A percentile compares a stretch with the other conserved stretches of the same genome.
Conservation (phyloP, 1,284 basidiomycete genomes). For the Waitea zeae region DNA sequence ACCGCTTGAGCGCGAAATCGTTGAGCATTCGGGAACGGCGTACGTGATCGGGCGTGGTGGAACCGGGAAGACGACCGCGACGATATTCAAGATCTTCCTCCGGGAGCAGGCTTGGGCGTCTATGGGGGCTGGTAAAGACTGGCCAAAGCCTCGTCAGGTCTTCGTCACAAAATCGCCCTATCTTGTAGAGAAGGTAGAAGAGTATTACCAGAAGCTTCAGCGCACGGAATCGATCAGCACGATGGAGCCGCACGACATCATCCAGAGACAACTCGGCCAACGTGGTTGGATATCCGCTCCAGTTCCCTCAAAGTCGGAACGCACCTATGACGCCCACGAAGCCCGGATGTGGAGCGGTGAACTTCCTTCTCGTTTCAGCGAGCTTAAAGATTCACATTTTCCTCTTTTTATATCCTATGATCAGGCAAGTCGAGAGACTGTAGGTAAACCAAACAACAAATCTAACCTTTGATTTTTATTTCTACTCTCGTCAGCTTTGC, state of each 20-base stretch:
- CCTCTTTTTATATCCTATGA: conserved; percentile 57
- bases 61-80: conserved; percentile 64
- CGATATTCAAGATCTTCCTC: conserved; percentile 57
- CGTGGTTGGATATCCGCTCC: conserved; percentile 16
- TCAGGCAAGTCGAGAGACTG: conserved; percentile 21
- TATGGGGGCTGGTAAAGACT: not conserved
- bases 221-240: too few species aligned
- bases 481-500: conserved; percentile 17
- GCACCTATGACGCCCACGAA: conserved; percentile 30
- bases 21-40: too few species aligned
- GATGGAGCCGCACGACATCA: conserved; percentile 25
- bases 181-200: conserved; percentile 46
- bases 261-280: conserved; percentile 19
- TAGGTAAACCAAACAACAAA: too few species aligned
- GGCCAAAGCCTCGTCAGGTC: conserved; percentile 43
- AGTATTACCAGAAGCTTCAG: conserved; percentile 41
- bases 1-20: too few species aligned
- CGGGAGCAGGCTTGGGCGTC: conserved; percentile 34
- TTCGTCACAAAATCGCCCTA: conserved; percentile 58
- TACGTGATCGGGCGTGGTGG: too few species aligned
- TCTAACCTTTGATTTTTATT: too few species aligned
- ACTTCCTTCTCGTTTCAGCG: conserved; percentile 39
- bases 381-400: conserved; percentile 42
- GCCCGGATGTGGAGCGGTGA: conserved; percentile 22
- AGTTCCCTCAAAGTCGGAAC: conserved; percentile 10